Evolutionary conservation across 768 basidiomycete species (phyloP).

Genomic region (Sarcodon sp.): DNA sequence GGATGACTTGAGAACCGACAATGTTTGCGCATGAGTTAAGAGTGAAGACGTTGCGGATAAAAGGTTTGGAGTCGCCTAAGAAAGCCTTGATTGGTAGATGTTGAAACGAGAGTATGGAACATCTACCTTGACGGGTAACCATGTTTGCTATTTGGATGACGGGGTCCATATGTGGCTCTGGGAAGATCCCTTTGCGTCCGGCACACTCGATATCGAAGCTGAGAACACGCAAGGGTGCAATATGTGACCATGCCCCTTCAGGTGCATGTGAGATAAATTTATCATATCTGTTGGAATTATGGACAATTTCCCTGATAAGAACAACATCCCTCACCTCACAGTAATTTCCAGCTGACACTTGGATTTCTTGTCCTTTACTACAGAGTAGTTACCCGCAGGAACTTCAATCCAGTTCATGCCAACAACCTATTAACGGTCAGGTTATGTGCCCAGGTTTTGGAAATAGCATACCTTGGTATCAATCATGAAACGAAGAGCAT

Average conservation of each 20-base stretch:
- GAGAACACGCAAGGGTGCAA: slow-evolving; percentile 87
- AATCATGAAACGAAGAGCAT: slow-evolving; percentile 93
- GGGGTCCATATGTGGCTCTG: slow-evolving; percentile 81
- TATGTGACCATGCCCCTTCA: slow-evolving; percentile 84
- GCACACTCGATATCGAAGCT: slow-evolving; percentile 99
- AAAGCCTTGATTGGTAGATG: neutral
- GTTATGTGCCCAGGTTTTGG: neutral
- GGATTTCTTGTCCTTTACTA: slow-evolving; percentile 47
- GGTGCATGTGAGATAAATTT: slow-evolving; percentile 83
- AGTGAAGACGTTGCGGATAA: slow-evolving; percentile 94
- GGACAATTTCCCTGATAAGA: neutral
- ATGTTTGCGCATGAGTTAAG: slow-evolving; percentile 91
- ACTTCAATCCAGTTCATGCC: slow-evolving; percentile 99
- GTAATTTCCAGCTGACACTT: slow-evolving; percentile 83
- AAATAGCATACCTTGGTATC: slow-evolving; percentile 61
- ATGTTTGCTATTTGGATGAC: slow-evolving; percentile 99
- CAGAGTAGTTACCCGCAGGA: slow-evolving; percentile 65
- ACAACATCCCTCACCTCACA: slow-evolving; percentile 38
- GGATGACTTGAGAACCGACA: slow-evolving; percentile 92
- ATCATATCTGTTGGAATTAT: slow-evolving; percentile 44
- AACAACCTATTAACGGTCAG: slow-evolving; percentile 44
- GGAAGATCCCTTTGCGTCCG: slow-evolving; percentile 94
- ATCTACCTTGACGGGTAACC: slow-evolving; percentile 88
- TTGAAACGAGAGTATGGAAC: too few relatives aligned
- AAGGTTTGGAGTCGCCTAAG: slow-evolving; percentile 81